Evolutionary conservation across 495 filamentous ascomycete species (phyloP).

Genomic region (Cetradonia linearis): DNA sequence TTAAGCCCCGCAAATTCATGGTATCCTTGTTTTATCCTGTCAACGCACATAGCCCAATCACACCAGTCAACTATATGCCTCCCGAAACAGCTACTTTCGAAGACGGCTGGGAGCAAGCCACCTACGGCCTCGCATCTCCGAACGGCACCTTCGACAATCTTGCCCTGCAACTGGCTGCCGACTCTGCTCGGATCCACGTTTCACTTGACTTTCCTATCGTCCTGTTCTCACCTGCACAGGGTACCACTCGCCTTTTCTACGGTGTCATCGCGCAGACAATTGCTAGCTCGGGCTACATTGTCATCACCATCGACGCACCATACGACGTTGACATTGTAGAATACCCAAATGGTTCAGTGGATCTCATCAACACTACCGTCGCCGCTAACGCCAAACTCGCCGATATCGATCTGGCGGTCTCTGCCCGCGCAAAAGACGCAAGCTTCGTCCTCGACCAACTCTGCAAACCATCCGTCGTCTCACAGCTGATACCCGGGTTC

Average conservation of each 20-base stretch:
- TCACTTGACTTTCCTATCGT: constrained; percentile 24
- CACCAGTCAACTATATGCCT: constrained; percentile 3
- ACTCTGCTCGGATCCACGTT: not conserved
- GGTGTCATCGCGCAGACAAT: constrained; percentile 33
- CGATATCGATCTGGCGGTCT: constrained; percentile 12
- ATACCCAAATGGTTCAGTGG: constrained; percentile 36
- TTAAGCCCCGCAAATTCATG: constrained; percentile 3
- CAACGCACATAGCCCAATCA: not conserved
- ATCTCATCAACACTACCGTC: constrained; percentile 23
- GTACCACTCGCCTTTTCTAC: constrained; percentile 32
- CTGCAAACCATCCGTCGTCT: constrained; percentile 17
- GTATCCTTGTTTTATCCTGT: constrained; percentile 5
- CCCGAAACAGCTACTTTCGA: constrained; percentile 6
- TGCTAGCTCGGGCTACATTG: constrained; percentile 39
- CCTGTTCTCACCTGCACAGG: constrained; percentile 34
- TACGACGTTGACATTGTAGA: constrained; percentile 41
- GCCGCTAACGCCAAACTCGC: not conserved
- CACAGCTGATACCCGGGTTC: constrained; percentile 9
- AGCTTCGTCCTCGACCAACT: constrained; percentile 32
- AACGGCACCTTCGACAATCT: constrained; percentile 13
- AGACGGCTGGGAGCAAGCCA: not conserved
- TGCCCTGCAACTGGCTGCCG: not conserved
- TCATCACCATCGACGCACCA: constrained; percentile 41
- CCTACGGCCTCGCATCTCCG: not conserved
- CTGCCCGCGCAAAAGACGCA: constrained; percentile 31